Base-by-base conservation (phyloP, 2,329 filamentous ascomycete genomes). In the Arthroderma sp. region DNA sequence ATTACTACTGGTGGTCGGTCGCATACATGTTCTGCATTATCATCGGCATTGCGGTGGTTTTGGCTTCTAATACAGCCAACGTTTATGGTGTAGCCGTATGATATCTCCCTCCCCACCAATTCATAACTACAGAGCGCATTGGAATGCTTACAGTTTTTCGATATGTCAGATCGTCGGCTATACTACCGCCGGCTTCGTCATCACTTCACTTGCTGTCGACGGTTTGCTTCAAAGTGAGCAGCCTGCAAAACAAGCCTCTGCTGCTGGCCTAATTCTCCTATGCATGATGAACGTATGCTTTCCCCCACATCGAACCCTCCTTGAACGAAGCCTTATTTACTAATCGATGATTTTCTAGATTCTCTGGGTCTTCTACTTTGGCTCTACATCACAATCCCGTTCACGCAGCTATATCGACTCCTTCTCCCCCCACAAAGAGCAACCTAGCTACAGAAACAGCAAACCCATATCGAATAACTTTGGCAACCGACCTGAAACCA, bases 321-420 rank as follows among this genome's bases (percentile, higher is more conserved):
- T 22, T 6, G 7, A 11, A 38, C 30, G 30, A 33, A 38, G 32
- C 4, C 29, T 39, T 42, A 44, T 11, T 30, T 30, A 31, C 29
- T 22, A 4, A 4, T 27, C 38, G 6, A 7, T 32, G 11, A 42
- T 28, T 29, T 38, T 15, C n/a, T 55, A 95, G 88, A 85, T 94
- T 56, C 78, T 96, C 48, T 98, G 91, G 91, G 94, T 95, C 55
- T 94, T 96, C 68, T 96, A 96, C 72, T 98, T 95, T 58, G 91
- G 91, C 57, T 94, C 89, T 2, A 83, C 87, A 11, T 87, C 89
- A 1, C 84, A 86, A 36, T 85, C 88, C 10, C 77, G 82, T 44
- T 85, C 88, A 51, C 84, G 89, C 56, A 82, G 86, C 46, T 94
- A 93, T 62, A 83, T 96, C 55, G 91, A 98, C 67, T 94, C 89